phyloP scores from a whole-genome alignment of 2,329 filamentous ascomycete species.

The Cytospora leucostoma region DNA sequence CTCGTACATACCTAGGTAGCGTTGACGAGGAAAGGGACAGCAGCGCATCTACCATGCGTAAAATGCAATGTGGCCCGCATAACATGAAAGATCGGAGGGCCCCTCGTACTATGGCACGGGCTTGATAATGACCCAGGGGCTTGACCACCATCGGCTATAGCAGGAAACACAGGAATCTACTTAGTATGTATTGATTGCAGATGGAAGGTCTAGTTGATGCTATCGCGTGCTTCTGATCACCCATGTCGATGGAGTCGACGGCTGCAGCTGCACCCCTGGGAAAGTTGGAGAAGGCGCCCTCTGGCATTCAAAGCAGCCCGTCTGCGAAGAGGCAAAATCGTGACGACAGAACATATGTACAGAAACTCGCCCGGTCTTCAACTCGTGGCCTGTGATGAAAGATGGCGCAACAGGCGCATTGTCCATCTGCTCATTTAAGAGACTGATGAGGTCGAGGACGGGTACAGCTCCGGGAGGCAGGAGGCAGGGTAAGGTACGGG shows the following conservation, averaged over 20 bases:
- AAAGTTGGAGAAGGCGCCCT: neutral
- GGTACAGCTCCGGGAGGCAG: too few species aligned
- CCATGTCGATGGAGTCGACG: neutral
- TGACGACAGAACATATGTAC: too few species aligned
- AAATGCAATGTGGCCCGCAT: neutral
- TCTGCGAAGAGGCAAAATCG: neutral
- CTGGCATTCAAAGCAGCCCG: neutral
- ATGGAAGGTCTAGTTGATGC: neutral
- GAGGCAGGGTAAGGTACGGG: neutral
- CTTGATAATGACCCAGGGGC: neutral
- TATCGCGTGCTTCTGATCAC: neutral
- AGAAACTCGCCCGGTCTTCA: too few species aligned
- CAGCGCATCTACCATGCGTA: neutral
- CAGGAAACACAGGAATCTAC: neutral
- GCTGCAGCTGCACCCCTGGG: slow-evolving; percentile 2
- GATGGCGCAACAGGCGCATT: neutral
- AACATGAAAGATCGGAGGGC: neutral
- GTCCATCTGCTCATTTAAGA: neutral
- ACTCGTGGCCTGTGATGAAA: neutral
- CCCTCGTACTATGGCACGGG: neutral
- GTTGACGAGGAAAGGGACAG: neutral
- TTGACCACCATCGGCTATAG: neutral
- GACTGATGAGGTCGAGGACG: neutral
- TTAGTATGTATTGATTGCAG: too few species aligned
- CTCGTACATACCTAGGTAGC: too few species aligned